These are phyloP conservation scores for Rutstroemia sp. DNA, from an alignment of 2,329 filamentous ascomycete genomes.

Conservation along the genomic window DNA sequence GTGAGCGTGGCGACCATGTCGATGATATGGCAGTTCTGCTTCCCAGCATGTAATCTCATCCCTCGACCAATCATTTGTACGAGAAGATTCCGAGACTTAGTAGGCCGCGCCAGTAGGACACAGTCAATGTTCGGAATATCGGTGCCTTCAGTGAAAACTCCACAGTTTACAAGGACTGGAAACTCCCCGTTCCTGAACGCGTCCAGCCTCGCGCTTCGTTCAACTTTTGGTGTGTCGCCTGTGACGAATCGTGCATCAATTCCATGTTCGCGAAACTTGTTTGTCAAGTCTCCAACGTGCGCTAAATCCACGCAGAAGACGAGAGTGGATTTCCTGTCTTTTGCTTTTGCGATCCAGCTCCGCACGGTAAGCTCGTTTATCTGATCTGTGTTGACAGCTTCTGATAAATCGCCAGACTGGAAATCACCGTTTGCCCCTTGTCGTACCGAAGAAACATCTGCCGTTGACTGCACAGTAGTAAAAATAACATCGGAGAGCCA, in stretches of 20 bases:
- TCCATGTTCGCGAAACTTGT: conserved; percentile 67
- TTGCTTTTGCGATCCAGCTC: conserved; percentile 75
- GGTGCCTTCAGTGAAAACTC: conserved; percentile 94
- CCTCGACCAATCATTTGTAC: conserved; percentile 97
- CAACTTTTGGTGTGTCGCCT: conserved; percentile 63
- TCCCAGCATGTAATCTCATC: conserved; percentile 73
- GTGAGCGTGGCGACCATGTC: conserved; percentile 87
- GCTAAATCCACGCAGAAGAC: conserved; percentile 90
- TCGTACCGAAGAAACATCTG: conserved; percentile 66
- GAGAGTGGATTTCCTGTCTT: conserved; percentile 71
- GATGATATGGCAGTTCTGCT: conserved; percentile 87
- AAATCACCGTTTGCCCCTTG: conserved; percentile 70
- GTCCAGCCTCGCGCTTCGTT: conserved; percentile 63
- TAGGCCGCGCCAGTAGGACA: conserved; percentile 79
- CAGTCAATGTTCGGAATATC: conserved; percentile 98
- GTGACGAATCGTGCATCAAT: conserved; percentile 85
- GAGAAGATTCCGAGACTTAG: conserved; percentile 83
- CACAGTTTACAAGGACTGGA: conserved; percentile 87
- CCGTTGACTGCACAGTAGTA: conserved; percentile 80
- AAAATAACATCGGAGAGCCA: conserved; percentile 92
- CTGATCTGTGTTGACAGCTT: conserved; percentile 71
- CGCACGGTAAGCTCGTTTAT: conserved; percentile 81
- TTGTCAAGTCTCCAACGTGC: conserved; percentile 70
- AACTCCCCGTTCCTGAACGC: conserved; percentile 71
- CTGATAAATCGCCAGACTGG: conserved; percentile 66